Base-by-base conservation (phyloP, 2,329 filamentous ascomycete species). In the Cercospora zeina region DNA sequence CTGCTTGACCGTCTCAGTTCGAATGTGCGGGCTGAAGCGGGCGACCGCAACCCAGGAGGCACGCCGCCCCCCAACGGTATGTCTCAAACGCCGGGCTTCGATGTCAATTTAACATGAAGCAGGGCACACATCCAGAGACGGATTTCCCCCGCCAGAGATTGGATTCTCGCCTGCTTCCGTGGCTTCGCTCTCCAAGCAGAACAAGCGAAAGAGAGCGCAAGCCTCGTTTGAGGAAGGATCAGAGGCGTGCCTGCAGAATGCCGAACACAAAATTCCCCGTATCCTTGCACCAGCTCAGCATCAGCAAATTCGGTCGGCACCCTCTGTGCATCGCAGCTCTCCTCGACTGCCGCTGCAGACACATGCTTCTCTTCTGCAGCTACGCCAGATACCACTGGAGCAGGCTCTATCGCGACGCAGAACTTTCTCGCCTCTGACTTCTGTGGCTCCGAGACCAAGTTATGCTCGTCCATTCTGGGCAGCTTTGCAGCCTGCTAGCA, bases 371-470 rank as follows among this genome's bases (percentile, higher is more conserved):
- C 42, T 19, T 47, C 24, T 47, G 11, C 42, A 47, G 42, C 42
- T 30, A 11, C 42, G 21, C 21, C 42, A 47, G 21, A 24, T 47
- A 47, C 42, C 42, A n/a, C 42, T 47, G 16, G 42, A 47, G 21
- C 42, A 47, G 24, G 42, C 42, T 47, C 42, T 47, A 47, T 47
- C 42, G 21, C 42, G 42, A 47, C 42, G 42, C 7, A 47, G 42
- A 13, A 47, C 42, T 24, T 47, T 47, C 19, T 47, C 42, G 42
- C 21, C 42, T 13, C 42, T 21, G 21, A n/a, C 19, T 14, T 7
- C 42, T 47, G 42, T 13, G 9, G 14, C 13, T 14, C 14, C 21
- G n/a, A 27, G 21, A 13, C 27, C 42, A 30, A 24, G 13, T 24
- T 21, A 24, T 47, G 13, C 42, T 19, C 14, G 19, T 27, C 42